phyloP scores from a whole-genome alignment of 805 yeast species.

The Wickerhamiella cacticola region DNA sequence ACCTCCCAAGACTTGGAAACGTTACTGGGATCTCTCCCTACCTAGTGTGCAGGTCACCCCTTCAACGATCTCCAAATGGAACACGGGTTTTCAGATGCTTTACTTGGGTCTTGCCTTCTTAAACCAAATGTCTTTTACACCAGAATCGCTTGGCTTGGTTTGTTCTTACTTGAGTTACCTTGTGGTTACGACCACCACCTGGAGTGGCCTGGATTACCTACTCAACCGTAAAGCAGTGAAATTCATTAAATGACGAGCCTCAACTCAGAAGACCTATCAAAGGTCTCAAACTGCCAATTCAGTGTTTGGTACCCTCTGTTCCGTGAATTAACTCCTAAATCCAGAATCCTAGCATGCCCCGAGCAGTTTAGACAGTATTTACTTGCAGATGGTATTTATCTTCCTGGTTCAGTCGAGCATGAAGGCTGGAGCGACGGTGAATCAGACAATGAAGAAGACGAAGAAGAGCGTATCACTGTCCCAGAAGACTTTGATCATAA shows the following conservation, averaged over 20 bases:
- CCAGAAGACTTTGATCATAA: slow-evolving; percentile 41
- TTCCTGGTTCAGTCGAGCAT: slow-evolving; percentile 38
- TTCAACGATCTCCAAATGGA: slow-evolving; percentile 69
- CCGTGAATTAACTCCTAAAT: slow-evolving; percentile 37
- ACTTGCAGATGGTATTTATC: slow-evolving; percentile 52
- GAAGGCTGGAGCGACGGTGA: slow-evolving; percentile 25
- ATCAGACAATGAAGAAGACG: slow-evolving; percentile 22
- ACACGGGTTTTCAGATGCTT: slow-evolving; percentile 87
- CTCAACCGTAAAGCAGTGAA: slow-evolving; percentile 19
- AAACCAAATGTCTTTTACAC: slow-evolving; percentile 12
- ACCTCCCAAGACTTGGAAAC: slow-evolving; percentile 54
- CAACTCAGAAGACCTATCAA: background rate
- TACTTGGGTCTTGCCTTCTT: slow-evolving; percentile 57
- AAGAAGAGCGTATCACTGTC: slow-evolving; percentile 33
- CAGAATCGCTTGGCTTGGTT: slow-evolving; percentile 24
- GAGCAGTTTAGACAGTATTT: slow-evolving; percentile 46
- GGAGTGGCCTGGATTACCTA: slow-evolving; percentile 49
- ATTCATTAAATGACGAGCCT: slow-evolving; percentile 19
- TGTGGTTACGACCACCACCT: slow-evolving; percentile 52
- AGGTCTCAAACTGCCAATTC: slow-evolving; percentile 10
- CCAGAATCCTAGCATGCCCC: slow-evolving; percentile 48
- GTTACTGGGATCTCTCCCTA: slow-evolving; percentile 68
- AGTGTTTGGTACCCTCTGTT: slow-evolving; percentile 44
- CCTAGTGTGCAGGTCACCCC: slow-evolving; percentile 85
- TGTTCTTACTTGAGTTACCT: slow-evolving; percentile 27